Evolutionary conservation across 2,329 filamentous ascomycete genomes (phyloP), one percentile per base, ranked within the genome.

Genomic region (Phaeoacremonium minimum): DNA sequence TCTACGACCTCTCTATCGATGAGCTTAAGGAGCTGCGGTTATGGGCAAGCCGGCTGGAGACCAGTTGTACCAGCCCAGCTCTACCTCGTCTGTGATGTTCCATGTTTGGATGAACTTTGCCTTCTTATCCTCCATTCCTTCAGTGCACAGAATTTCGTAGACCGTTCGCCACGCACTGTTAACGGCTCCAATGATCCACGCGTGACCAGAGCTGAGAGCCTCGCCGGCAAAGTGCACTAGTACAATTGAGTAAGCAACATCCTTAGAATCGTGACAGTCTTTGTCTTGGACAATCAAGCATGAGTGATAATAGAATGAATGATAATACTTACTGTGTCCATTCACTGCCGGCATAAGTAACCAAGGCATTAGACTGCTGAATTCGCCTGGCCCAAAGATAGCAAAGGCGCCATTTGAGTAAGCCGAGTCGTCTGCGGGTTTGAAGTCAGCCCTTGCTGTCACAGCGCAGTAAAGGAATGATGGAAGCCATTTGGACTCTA

Each of bases 221-320:
- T 53, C 50, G 8, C 49, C 50, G 8, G 42, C 46, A n/a, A 49
- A 49, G 20, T 53, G 50, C 42, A 52, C 35, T n/a, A n/a, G n/a
- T n/a, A n/a, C n/a, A n/a, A n/a, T n/a, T n/a, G n/a, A n/a, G n/a
- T n/a, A n/a, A n/a, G n/a, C n/a, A n/a, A n/a, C n/a, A n/a, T n/a
- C n/a, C n/a, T n/a, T n/a, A n/a, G n/a, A n/a, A n/a, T n/a, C n/a
- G n/a, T n/a, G n/a, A n/a, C n/a, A n/a, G n/a, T n/a, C n/a, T n/a
- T n/a, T n/a, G n/a, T n/a, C n/a, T n/a, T n/a, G n/a, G n/a, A n/a
- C n/a, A n/a, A n/a, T n/a, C n/a, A n/a, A n/a, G n/a, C n/a, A n/a
- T n/a, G n/a, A n/a, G n/a, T n/a, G n/a, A n/a, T n/a, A n/a, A n/a
- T n/a, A n/a, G n/a, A n/a, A n/a, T n/a, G n/a, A n/a, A n/a, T n/a